Base-by-base conservation (phyloP, 495 filamentous ascomycete genomes). In the Friedmanniomyces simplex region DNA sequence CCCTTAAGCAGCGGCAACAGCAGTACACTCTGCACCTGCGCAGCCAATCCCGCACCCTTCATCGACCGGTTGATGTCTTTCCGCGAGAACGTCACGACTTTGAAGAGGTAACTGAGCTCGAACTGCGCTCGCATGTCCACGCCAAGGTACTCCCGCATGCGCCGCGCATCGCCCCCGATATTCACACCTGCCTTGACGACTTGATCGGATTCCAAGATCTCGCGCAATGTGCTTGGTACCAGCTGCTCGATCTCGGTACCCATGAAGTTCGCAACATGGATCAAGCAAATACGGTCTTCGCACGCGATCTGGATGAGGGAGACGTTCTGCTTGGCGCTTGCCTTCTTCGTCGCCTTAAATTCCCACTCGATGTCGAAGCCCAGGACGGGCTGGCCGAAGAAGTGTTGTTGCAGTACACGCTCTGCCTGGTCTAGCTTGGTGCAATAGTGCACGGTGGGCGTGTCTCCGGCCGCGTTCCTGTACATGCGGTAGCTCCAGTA, bases 121-220 rank as follows among this genome's bases (percentile, higher is more conserved):
- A 69, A 68, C 12, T 59, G 37, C 13, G 64, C 68, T 1, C 45
- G 36, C 22, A 63, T 56, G 16, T 67, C 42, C 32, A 70, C 59
- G 18, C 61, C 60, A 6, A 73, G 57, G 41, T 58, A 63, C 24
- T 67, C 66, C 16, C 54, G n/a, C 11, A 71, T 45, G 6, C 71
- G 66, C 2, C 55, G 66, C 25, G 59, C 64, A 62, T 97, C 74
- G 88, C 93, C 72, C 86, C 87, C 21, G 86, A 97, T 65, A 85
- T 88, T 48, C 90, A 98, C 69, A 81, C 93, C 20, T 83, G 89
- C 1, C 78, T 98, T 54, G 85, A 93, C 69, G 83, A 95, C 68
- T 82, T 93, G 32, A 76, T 83, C n/a, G 79, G 91, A 41, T 79
- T 96, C 12, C 87, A 96, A 65, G 76, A 84, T 42, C 64, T 78